phyloP scores from a whole-genome alignment of 805 yeast genomes.

The Zygoascus flipseniorum region DNA sequence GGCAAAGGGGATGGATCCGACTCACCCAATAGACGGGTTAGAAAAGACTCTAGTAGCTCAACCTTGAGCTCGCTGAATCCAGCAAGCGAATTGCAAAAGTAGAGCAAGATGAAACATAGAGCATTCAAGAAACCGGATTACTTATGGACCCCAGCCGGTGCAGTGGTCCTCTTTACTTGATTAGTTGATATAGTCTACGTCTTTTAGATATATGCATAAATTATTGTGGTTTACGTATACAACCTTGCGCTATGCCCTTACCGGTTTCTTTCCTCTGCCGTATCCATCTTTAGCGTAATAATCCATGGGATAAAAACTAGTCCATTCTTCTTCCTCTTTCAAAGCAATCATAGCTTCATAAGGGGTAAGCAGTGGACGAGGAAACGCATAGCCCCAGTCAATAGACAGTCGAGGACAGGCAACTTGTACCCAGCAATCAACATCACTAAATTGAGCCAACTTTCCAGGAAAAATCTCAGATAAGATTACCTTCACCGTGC shows the following conservation, averaged over 20 bases:
- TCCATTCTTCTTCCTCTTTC: conserved; percentile 61
- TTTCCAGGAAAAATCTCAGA: conserved; percentile 93
- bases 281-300: conserved; percentile 85
- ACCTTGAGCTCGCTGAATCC: neutral
- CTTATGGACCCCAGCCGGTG: neutral
- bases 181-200: neutral
- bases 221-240: neutral
- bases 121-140: neutral
- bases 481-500: conserved; percentile 70
- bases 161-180: neutral
- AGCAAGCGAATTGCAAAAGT: neutral
- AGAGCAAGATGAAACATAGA: neutral
- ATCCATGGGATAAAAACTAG: conserved; percentile 77
- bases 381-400: conserved; percentile 98
- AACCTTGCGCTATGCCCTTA: neutral
- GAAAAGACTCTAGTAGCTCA: neutral
- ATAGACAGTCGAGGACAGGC: conserved; percentile 95
- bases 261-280: conserved; percentile 76
- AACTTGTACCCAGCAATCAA: conserved; percentile 93
- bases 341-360: conserved; percentile 92
- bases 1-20: neutral
- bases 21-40: neutral
- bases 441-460: conserved; percentile 81
- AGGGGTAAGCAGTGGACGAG: conserved; percentile 85
- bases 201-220: neutral